phyloP scores from a whole-genome alignment of 768 basidiomycete species.

The Tylopilus sp. region DNA sequence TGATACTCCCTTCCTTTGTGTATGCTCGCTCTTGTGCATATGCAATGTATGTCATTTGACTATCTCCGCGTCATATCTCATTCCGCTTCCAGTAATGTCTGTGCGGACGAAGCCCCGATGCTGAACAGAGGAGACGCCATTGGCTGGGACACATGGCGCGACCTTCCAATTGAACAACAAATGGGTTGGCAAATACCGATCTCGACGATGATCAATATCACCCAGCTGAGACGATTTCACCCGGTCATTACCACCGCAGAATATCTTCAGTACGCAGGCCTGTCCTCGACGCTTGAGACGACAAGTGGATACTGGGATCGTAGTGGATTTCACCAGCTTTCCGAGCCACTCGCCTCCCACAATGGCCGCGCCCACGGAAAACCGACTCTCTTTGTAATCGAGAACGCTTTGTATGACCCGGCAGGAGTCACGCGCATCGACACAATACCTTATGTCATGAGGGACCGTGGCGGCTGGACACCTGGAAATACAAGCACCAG shows the following conservation, averaged over 20 bases:
- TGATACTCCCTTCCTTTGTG: conserved; percentile 41
- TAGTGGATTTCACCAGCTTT: conserved; percentile 22
- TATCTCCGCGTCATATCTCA: background rate
- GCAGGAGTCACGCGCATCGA: conserved; percentile 36
- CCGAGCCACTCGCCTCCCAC: conserved; percentile 16
- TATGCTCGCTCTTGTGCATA: conserved; percentile 44
- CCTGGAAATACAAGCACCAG: conserved; percentile 7
- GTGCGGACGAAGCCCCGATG: conserved; percentile 39
- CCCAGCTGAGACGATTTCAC: conserved; percentile 34
- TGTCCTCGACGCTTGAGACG: conserved; percentile 31
- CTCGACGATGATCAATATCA: conserved; percentile 38
- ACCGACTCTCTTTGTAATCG: conserved; percentile 32
- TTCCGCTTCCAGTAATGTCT: conserved; percentile 23
- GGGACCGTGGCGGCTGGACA: conserved; percentile 26
- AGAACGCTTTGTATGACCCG: conserved; percentile 41
- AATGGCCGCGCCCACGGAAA: conserved; percentile 11
- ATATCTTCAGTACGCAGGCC: conserved; percentile 37
- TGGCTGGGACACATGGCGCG: conserved; percentile 37
- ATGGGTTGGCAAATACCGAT: conserved; percentile 34
- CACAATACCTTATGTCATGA: conserved; percentile 25
- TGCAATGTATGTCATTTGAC: conserved; percentile 27
- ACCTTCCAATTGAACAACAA: conserved; percentile 32
- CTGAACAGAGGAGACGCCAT: conserved; percentile 41
- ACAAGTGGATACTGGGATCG: conserved; percentile 39
- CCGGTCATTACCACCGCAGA: conserved; percentile 37